These are phyloP conservation scores for Ascomycota sp. DNA, from an alignment of 2,329 filamentous ascomycete species.

Conservation along the genomic window DNA sequence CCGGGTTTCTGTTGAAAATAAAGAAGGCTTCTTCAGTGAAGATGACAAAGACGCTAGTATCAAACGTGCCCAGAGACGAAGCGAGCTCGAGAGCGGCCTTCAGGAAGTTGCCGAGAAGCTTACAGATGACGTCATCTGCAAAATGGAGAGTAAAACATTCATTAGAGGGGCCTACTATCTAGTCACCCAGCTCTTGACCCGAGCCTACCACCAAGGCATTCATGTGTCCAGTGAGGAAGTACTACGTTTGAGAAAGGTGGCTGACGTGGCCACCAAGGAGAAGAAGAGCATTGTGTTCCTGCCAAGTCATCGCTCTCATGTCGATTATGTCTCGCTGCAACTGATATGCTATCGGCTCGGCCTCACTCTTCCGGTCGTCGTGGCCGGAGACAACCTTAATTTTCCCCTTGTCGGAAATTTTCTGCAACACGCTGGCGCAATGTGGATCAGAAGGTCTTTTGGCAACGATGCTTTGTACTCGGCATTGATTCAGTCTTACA, in stretches of 20 bases:
- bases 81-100: conserved; percentile 51
- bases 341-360: conserved; percentile 89
- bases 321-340: conserved; percentile 90
- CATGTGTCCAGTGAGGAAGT: conserved; percentile 94
- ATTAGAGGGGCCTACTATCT: conserved; percentile 86
- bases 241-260: conserved; percentile 58
- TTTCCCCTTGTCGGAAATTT: conserved; percentile 80
- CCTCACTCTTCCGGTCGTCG: conserved; percentile 71
- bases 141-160: conserved; percentile 88
- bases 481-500: conserved; percentile 87
- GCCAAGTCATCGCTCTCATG: conserved; percentile 83
- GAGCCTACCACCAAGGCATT: conserved; percentile 92
- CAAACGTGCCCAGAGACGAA: conserved; percentile 32
- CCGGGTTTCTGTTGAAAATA: conserved; percentile 55
- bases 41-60: conserved; percentile 30
- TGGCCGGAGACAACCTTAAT: conserved; percentile 91
- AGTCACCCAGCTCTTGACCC: conserved; percentile 65
- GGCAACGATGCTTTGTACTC: conserved; percentile 80
- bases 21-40: conserved; percentile 44
- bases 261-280: conserved; percentile 61
- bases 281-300: conserved; percentile 94
- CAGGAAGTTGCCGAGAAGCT: conserved; percentile 67
- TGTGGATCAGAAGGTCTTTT: conserved; percentile 90
- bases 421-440: conserved; percentile 84
- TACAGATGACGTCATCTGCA: conserved; percentile 95